Evolutionary conservation across 305 asterid genomes (phyloP).

Genomic region (Fraxinus baroniana): DNA sequence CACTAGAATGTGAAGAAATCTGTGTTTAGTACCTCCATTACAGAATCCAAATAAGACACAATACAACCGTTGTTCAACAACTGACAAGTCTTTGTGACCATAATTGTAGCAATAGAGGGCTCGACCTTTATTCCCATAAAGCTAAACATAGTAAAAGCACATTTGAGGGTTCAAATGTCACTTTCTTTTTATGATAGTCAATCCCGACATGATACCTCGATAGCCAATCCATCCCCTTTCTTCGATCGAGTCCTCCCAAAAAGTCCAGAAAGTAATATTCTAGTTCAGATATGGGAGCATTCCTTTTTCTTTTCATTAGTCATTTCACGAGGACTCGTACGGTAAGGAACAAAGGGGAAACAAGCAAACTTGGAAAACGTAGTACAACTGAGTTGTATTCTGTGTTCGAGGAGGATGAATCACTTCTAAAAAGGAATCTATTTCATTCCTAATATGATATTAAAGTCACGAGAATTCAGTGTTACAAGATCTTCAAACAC

Average conservation of each 20-base stretch:
- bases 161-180: neutral
- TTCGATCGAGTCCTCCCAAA: neutral
- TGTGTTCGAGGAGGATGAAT: neutral
- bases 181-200: neutral
- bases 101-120: neutral
- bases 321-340: neutral
- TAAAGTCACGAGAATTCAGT: neutral
- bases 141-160: neutral
- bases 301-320: too few species aligned
- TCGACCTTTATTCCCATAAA: neutral
- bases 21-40: neutral
- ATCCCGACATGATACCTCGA: neutral
- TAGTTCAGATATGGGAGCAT: neutral
- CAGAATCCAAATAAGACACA: neutral
- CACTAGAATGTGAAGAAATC: neutral
- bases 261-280: neutral
- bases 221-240: neutral
- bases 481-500: neutral
- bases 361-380: neutral
- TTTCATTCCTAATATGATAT: neutral
- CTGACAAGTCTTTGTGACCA: neutral
- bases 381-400: neutral
- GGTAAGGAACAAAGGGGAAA: neutral
- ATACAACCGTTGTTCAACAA: neutral
- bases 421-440: neutral